Conservation (phyloP, 225 moss, liverwort and hornwort genomes). For the Asterella californica region DNA sequence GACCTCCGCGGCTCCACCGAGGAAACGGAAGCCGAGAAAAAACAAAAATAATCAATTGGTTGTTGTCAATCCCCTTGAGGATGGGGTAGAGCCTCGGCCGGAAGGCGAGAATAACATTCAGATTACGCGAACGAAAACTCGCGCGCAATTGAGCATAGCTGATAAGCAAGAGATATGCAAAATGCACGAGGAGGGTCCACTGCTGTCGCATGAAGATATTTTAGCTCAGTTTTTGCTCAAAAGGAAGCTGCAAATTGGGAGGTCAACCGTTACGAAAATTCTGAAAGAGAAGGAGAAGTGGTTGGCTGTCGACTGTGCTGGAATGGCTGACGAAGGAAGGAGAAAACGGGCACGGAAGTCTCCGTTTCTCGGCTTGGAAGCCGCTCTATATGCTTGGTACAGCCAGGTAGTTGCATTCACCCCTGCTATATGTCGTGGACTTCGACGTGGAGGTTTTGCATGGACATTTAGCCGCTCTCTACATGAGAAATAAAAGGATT, state of each 20-base stretch:
- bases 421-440: constrained; percentile 15
- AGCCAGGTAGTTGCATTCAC: constrained; percentile 43
- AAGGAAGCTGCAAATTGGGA: constrained; percentile 43
- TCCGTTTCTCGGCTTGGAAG: constrained; percentile 48
- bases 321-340: constrained; percentile 52
- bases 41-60: constrained; percentile 23
- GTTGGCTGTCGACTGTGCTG: constrained; percentile 50
- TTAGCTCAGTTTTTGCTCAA: constrained; percentile 45
- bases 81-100: constrained; percentile 19
- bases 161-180: constrained; percentile 53
- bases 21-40: constrained; percentile 42
- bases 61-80: constrained; percentile 23
- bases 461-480: neutral
- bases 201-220: constrained; percentile 47
- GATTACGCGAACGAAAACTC: constrained; percentile 45
- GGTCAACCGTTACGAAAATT: constrained; percentile 50
- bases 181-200: constrained; percentile 50
- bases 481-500: neutral
- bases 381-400: constrained; percentile 51
- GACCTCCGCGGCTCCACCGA: constrained; percentile 30
- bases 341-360: constrained; percentile 50
- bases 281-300: constrained; percentile 51
- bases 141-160: constrained; percentile 48
- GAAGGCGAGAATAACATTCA: constrained; percentile 31
- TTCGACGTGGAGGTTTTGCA: constrained; percentile 9